Conservation (phyloP, 768 basidiomycete genomes). For the Fibroporia radiculosa region DNA sequence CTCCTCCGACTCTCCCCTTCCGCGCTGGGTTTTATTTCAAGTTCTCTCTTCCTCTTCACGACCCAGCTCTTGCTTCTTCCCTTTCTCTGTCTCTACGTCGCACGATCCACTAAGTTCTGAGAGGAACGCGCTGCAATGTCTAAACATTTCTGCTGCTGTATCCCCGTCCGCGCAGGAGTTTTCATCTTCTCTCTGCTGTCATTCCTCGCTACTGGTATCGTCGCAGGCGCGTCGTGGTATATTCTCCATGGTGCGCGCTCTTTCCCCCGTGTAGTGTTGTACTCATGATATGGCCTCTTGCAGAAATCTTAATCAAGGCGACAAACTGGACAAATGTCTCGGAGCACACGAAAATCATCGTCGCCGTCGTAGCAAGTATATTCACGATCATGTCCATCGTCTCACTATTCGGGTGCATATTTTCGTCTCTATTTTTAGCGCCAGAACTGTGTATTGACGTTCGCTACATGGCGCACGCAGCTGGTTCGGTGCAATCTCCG, state of each 20-base stretch:
- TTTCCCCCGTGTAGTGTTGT: neutral
- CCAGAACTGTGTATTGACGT: neutral
- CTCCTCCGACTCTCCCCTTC: neutral
- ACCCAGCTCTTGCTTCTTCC: constrained; percentile 2
- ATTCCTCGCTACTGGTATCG: constrained; percentile 9
- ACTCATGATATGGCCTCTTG: neutral
- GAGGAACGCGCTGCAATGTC: constrained; percentile 11
- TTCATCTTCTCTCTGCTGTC: constrained; percentile 22
- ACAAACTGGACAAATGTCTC: constrained; percentile 8
- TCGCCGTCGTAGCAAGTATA: constrained; percentile 15
- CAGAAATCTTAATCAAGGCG: constrained; percentile 10
- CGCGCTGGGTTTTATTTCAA: neutral
- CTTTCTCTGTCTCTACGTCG: constrained; percentile 3
- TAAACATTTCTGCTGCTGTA: constrained; percentile 23
- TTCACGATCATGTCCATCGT: constrained; percentile 19
- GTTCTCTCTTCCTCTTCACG: constrained; percentile 1
- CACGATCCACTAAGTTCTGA: neutral
- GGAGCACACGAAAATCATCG: constrained; percentile 6
- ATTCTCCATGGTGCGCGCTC: constrained; percentile 14
- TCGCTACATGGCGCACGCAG: constrained; percentile 5
- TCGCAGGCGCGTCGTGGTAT: constrained; percentile 12
- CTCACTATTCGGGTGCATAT: constrained; percentile 21
- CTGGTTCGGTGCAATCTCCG: constrained; percentile 20
- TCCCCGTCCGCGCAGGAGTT: constrained; percentile 22
- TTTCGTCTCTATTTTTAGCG: neutral